Percentiles rank a stretch among this genome's conserved stretches.
phyloP scores from a whole-genome alignment of 768 basidiomycete species.

The Tylopilus felleus region DNA sequence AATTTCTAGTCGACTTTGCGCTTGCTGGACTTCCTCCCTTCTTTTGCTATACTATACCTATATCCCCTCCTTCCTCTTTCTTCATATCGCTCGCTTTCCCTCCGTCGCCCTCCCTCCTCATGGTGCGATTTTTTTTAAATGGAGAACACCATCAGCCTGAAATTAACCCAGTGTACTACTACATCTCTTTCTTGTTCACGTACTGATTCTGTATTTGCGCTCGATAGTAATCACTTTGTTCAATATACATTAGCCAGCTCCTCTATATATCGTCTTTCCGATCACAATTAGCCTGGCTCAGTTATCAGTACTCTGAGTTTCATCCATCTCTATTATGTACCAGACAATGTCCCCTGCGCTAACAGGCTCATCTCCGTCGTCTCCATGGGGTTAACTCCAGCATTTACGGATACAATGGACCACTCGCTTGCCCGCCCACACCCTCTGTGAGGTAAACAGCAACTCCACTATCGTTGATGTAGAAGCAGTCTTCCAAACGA shows the following conservation, averaged over 20 bases:
- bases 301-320: background rate
- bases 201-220: constrained; percentile 27
- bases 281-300: background rate
- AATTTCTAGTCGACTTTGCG: constrained; percentile 11
- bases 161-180: constrained; percentile 25
- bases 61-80: constrained; percentile 16
- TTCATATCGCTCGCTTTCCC: constrained; percentile 17
- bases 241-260: constrained; percentile 17
- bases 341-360: background rate
- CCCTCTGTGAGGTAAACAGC: constrained; percentile 60
- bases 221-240: constrained; percentile 24
- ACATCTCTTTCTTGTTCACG: constrained; percentile 25
- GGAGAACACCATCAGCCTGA: constrained; percentile 13
- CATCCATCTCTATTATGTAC: background rate
- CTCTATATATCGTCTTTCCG: constrained; percentile 8
- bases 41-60: constrained; percentile 17
- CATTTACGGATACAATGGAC: constrained; percentile 35
- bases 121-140: constrained; percentile 10
- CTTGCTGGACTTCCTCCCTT: constrained; percentile 4
- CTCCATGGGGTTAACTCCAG: constrained; percentile 10
- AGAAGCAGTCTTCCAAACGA: constrained; percentile 82
- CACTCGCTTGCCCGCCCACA: constrained; percentile 55
- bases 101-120: background rate
- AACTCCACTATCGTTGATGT: constrained; percentile 51
- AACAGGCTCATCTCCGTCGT: constrained; percentile 22